A percentile compares a stretch with the other conserved stretches of the same genome.
phyloP scores from a whole-genome alignment of 73 alveolate genomes.

The Tetrahymena malaccensis region DNA sequence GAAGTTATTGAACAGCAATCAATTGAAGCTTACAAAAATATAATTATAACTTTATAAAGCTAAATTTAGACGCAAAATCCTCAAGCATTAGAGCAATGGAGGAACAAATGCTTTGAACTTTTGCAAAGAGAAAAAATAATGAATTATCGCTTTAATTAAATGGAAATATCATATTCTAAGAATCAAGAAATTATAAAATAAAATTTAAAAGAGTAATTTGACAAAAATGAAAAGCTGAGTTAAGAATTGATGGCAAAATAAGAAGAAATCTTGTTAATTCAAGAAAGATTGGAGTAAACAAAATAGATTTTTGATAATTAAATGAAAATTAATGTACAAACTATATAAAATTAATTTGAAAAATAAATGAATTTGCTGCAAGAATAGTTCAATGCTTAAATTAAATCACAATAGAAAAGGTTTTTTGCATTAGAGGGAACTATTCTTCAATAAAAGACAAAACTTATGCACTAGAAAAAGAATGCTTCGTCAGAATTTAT shows the following conservation, averaged over 20 bases:
- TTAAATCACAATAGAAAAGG: not conserved
- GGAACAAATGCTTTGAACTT: not conserved
- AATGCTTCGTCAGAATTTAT: not conserved
- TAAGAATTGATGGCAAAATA: not conserved
- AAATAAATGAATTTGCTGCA: not conserved
- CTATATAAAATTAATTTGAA: not conserved
- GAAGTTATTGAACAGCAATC: not conserved
- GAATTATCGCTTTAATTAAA: not conserved
- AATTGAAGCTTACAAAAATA: not conserved
- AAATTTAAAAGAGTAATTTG: not conserved
- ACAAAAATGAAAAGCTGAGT: not conserved
- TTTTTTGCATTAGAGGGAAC: not conserved
- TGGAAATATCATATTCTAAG: not conserved
- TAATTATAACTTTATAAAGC: not conserved
- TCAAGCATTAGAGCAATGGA: not conserved
- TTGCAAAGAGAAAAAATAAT: not conserved
- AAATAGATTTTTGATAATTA: not conserved
- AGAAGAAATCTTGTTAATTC: not conserved
- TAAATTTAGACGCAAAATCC: not conserved
- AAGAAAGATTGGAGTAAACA: not conserved
- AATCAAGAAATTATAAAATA: not conserved
- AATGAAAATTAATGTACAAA: not conserved
- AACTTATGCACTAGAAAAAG: not conserved
- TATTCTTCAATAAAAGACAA: not conserved
- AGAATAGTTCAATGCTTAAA: not conserved